Conservation (phyloP, 768 basidiomycete genomes). For the Hortiboletus flavorubellus region DNA sequence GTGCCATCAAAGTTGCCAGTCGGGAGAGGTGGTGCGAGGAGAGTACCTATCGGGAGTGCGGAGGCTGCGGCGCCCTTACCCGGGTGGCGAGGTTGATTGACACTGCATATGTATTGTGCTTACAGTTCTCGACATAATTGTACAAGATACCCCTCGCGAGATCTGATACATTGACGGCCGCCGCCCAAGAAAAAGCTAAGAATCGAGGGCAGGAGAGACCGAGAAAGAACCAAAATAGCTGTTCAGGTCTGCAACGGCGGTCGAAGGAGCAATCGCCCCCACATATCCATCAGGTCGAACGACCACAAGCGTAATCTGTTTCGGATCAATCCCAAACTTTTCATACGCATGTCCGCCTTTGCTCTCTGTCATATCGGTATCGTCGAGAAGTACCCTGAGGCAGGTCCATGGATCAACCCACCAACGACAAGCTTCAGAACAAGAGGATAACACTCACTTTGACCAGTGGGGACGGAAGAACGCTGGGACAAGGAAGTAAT, state of each 20-base stretch:
- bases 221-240: conserved; percentile 50
- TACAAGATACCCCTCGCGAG: conserved; percentile 20
- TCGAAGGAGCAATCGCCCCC: conserved; percentile 26
- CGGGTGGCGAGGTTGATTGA: conserved; percentile 45
- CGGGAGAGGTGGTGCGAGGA: conserved; percentile 51
- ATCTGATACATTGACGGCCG: neutral
- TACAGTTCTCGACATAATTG: conserved; percentile 16
- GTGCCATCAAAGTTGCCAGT: conserved; percentile 32
- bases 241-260: conserved; percentile 34
- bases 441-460: conserved; percentile 31
- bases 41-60: conserved; percentile 64
- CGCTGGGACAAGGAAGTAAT: conserved; percentile 34
- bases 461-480: conserved; percentile 41
- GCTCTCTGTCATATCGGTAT: conserved; percentile 29
- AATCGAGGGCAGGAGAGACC: neutral
- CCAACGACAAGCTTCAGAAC: neutral
- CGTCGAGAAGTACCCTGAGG: conserved; percentile 36
- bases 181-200: neutral
- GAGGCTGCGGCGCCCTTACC: conserved; percentile 51
- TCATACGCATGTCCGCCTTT: conserved; percentile 35
- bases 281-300: conserved; percentile 40
- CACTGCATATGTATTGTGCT: conserved; percentile 1
- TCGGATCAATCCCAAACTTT: conserved; percentile 31
- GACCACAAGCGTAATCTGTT: conserved; percentile 33
- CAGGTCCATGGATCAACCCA: neutral